These are phyloP conservation scores for Boletus sp. DNA, from an alignment of 768 basidiomycete genomes.

Conservation along the genomic window DNA sequence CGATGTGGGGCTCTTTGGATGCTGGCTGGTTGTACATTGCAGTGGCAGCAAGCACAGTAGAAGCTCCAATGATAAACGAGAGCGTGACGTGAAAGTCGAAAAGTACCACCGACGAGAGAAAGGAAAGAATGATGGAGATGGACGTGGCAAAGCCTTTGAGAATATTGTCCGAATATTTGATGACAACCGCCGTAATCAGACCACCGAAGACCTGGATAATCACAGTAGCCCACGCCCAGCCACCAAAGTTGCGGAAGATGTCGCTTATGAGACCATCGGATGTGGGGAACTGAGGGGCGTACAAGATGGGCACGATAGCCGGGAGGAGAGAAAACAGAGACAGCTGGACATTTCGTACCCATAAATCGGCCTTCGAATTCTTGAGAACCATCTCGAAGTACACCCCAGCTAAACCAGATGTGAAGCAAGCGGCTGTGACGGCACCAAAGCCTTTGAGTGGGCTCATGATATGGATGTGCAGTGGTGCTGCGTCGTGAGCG, in stretches of 20 bases:
- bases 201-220: constrained; percentile 89
- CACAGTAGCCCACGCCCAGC: constrained; percentile 96
- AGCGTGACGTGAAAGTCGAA: constrained; percentile 89
- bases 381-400: constrained; percentile 95
- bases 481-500: constrained; percentile 59
- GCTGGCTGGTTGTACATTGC: constrained; percentile 90
- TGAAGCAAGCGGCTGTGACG: constrained; percentile 82
- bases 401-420: constrained; percentile 85
- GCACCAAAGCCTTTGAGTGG: constrained; percentile 80
- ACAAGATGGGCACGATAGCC: constrained; percentile 79
- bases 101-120: constrained; percentile 86
- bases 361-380: constrained; percentile 76
- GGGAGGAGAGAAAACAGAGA: constrained; percentile 89
- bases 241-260: constrained; percentile 83
- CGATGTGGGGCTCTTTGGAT: constrained; percentile 35
- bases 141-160: constrained; percentile 97
- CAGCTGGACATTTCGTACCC: constrained; percentile 88
- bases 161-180: constrained; percentile 95
- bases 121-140: constrained; percentile 90
- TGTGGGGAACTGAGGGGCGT: constrained; percentile 38
- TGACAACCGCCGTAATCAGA: constrained; percentile 89
- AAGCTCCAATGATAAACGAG: constrained; percentile 81
- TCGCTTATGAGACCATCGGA: constrained; percentile 50
- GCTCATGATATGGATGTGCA: constrained; percentile 71
- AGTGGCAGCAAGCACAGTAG: constrained; percentile 83